These are phyloP conservation scores for Penicillium sp. DNA, from an alignment of 2,329 filamentous ascomycete species.

Conservation along the genomic window DNA sequence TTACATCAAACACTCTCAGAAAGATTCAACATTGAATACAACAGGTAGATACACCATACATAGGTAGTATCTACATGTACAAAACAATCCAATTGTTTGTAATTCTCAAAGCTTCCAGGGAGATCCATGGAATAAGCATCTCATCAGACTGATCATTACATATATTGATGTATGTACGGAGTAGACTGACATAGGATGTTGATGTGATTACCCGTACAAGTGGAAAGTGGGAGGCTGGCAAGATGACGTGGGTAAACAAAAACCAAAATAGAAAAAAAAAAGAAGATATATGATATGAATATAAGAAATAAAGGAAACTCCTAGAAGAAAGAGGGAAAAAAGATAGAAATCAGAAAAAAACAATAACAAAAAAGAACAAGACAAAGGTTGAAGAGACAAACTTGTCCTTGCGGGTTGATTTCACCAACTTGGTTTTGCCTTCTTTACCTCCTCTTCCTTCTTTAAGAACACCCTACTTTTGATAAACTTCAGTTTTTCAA, in stretches of 20 bases:
- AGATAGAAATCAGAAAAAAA: background rate
- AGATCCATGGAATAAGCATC: background rate
- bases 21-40: background rate
- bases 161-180: too few species aligned
- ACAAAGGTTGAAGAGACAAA: background rate
- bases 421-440: background rate
- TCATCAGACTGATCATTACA: conserved; percentile 1
- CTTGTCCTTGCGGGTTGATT: background rate
- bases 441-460: background rate
- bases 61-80: background rate
- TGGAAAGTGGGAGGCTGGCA: background rate
- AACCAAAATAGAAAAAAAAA: background rate
- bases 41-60: background rate
- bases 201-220: background rate
- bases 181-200: too few species aligned
- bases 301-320: background rate
- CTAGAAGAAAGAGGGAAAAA: background rate
- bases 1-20: background rate
- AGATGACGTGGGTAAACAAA: background rate
- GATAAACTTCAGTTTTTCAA: background rate
- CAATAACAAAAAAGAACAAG: background rate
- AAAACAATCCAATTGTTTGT: background rate
- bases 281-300: background rate
- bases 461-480: background rate
- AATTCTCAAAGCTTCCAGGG: background rate